A percentile compares a stretch with the other conserved stretches of the same genome.
Conservation (phyloP, 1,284 basidiomycete genomes). For the Papiliotrema laurentii region DNA sequence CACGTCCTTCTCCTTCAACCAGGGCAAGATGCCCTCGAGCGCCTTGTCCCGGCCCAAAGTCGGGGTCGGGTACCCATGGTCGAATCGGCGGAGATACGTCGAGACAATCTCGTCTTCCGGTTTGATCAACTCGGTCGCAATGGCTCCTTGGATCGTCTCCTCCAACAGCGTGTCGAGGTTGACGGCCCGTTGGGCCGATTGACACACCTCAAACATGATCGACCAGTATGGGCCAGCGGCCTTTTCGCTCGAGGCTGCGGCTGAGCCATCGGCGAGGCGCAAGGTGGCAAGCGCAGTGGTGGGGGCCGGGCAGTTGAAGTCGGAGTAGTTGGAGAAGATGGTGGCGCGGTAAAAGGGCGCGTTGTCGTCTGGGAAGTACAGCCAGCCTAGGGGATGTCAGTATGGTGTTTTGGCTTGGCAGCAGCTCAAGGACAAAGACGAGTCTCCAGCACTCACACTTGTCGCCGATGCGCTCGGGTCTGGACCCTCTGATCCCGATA, state of each 20-base stretch:
- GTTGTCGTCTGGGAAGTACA: conserved; percentile 52
- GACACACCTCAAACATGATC: conserved; percentile 54
- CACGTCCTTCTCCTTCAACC: conserved; percentile 48
- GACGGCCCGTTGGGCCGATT: conserved; percentile 53
- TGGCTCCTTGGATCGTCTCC: conserved; percentile 52
- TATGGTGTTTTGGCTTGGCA: too few species aligned
- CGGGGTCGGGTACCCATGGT: conserved; percentile 50
- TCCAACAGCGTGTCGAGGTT: conserved; percentile 50
- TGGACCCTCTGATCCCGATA: conserved; percentile 51
- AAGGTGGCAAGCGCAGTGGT: conserved; percentile 49
- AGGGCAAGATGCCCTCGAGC: conserved; percentile 49
- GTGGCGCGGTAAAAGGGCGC: conserved; percentile 56
- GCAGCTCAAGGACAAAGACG: not conserved
- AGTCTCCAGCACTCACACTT: conserved; percentile 44
- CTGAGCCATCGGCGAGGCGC: conserved; percentile 50
- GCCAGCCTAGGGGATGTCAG: conserved; percentile 35
- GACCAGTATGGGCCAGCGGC: conserved; percentile 51
- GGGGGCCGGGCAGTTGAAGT: conserved; percentile 51
- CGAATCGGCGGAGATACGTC: conserved; percentile 53
- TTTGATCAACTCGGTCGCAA: conserved; percentile 51
- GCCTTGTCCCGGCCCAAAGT: conserved; percentile 51
- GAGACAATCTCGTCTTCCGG: conserved; percentile 54
- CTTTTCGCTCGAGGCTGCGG: conserved; percentile 42
- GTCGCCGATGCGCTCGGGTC: conserved; percentile 53
- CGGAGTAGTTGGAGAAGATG: conserved; percentile 56